Conservation (phyloP, 345 rosid genomes). For the Gossypium mustelinum region DNA sequence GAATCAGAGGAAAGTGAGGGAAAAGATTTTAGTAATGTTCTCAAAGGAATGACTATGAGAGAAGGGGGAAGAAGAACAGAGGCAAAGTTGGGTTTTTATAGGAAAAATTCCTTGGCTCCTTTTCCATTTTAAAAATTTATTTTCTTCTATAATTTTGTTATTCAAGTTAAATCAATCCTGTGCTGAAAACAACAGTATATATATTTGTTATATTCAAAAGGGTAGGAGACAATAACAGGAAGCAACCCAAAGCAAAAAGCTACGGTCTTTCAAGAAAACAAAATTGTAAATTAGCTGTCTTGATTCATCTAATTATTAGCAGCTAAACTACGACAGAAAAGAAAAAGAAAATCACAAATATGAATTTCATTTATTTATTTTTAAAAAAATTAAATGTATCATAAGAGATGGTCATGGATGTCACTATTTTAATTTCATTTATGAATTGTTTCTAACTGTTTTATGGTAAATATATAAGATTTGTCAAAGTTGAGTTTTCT, state of each 20-base stretch:
- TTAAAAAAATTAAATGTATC: too few species aligned
- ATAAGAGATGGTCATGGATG: too few species aligned
- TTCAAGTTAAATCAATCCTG: slow-evolving; percentile 4
- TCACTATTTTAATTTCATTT: too few species aligned
- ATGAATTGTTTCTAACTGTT: too few species aligned
- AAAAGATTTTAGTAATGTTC: not conserved
- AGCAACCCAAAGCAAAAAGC: slow-evolving; percentile 13
- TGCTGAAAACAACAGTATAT: not conserved
- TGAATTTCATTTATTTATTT: too few species aligned
- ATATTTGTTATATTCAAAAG: slow-evolving; percentile 5
- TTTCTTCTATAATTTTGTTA: not conserved
- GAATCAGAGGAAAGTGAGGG: slow-evolving; percentile 6
- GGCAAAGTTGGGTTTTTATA: slow-evolving; percentile 31
- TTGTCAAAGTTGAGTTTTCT: too few species aligned
- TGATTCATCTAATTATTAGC: too few species aligned
- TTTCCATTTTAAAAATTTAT: not conserved
- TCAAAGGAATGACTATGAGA: slow-evolving; percentile 6
- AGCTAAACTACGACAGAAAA: too few species aligned
- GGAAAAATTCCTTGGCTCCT: slow-evolving; percentile 16
- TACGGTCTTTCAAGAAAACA: not conserved
- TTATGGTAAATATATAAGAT: too few species aligned
- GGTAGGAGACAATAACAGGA: slow-evolving; percentile 2
- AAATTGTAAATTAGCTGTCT: too few species aligned
- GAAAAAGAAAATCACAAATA: too few species aligned
- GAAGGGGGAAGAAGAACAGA: slow-evolving; percentile 29